Percentiles rank a stretch among this genome's conserved stretches.
Conservation (phyloP, 805 yeast genomes). For the Peterozyma toletana region DNA sequence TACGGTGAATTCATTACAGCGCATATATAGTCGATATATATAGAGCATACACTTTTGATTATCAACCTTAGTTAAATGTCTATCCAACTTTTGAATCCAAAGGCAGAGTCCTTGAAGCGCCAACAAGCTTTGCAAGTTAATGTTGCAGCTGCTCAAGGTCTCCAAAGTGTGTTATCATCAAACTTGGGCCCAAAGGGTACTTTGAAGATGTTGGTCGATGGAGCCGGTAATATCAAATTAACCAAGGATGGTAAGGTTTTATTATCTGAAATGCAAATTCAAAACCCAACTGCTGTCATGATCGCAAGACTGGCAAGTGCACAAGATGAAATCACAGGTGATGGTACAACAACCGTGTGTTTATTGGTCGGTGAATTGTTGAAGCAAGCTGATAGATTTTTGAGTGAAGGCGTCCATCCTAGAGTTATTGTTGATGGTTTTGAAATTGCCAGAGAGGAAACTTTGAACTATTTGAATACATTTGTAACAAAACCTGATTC, state of each 20-base stretch:
- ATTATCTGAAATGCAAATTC: slow-evolving; percentile 94
- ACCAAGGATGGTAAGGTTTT: slow-evolving; percentile 97
- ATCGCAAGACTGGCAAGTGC: slow-evolving; percentile 97
- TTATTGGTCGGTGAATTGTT: slow-evolving; percentile 89
- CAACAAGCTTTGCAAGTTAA: slow-evolving; percentile 94
- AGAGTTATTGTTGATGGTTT: slow-evolving; percentile 92
- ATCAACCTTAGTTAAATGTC: slow-evolving; percentile 14
- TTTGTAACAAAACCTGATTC: slow-evolving; percentile 48
- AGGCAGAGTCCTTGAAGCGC: slow-evolving; percentile 95
- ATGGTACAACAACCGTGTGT: slow-evolving; percentile 96
- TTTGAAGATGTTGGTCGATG: slow-evolving; percentile 92
- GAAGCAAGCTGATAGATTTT: slow-evolving; percentile 89
- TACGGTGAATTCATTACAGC: too few species aligned
- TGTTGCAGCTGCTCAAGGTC: slow-evolving; percentile 93
- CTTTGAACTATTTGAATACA: slow-evolving; percentile 60
- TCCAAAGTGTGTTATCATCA: slow-evolving; percentile 85
- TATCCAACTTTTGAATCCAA: slow-evolving; percentile 88
- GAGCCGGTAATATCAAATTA: slow-evolving; percentile 89
- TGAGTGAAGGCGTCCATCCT: slow-evolving; percentile 94
- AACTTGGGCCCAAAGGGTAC: slow-evolving; percentile 98
- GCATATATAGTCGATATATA: too few species aligned
- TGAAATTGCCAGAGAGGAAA: slow-evolving; percentile 76
- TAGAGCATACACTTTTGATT: too few species aligned
- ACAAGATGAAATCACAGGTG: slow-evolving; percentile 99
- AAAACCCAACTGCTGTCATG: slow-evolving; percentile 83